Conservation (phyloP, 345 rosid genomes). For the Toxicodendron radicans region DNA sequence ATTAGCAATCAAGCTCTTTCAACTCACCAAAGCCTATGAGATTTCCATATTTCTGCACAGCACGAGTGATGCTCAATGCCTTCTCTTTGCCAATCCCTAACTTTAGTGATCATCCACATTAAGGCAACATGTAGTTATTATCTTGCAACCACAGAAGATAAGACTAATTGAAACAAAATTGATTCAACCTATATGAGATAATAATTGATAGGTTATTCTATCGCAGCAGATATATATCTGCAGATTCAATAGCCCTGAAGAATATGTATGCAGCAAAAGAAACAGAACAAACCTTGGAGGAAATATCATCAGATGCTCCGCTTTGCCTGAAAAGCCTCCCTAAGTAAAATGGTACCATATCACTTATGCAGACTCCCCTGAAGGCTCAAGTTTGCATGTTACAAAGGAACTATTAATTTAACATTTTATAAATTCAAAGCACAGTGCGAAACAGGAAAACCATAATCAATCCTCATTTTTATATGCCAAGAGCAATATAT, state of each 20-base stretch:
- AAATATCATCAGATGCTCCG: constrained; percentile 74
- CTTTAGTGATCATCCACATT: constrained; percentile 41
- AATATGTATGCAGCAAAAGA: constrained; percentile 18
- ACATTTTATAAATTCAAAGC: not conserved
- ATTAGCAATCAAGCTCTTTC: not conserved
- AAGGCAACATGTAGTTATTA: constrained; percentile 9
- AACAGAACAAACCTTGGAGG: constrained; percentile 62
- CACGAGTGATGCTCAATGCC: constrained; percentile 46
- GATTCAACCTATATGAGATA: not conserved
- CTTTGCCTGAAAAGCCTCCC: constrained; percentile 74
- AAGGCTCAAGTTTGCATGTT: constrained; percentile 20
- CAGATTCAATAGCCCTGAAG: constrained; percentile 9
- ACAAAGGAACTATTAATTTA: constrained; percentile 15
- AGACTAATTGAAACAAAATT: not conserved
- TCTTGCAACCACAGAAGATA: constrained; percentile 2
- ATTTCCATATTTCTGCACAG: constrained; percentile 74
- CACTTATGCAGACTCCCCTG: constrained; percentile 94
- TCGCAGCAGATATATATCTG: not conserved
- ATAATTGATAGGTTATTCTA: not conserved
- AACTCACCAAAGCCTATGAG: constrained; percentile 77
- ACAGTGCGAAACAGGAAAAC: too few relatives aligned
- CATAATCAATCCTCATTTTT: too few relatives aligned
- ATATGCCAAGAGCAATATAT: too few relatives aligned
- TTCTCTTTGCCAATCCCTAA: constrained; percentile 76
- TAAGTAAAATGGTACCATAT: constrained; percentile 90